phyloP scores from a whole-genome alignment of 148 eudicot genomes.

The Cornus controversa region DNA sequence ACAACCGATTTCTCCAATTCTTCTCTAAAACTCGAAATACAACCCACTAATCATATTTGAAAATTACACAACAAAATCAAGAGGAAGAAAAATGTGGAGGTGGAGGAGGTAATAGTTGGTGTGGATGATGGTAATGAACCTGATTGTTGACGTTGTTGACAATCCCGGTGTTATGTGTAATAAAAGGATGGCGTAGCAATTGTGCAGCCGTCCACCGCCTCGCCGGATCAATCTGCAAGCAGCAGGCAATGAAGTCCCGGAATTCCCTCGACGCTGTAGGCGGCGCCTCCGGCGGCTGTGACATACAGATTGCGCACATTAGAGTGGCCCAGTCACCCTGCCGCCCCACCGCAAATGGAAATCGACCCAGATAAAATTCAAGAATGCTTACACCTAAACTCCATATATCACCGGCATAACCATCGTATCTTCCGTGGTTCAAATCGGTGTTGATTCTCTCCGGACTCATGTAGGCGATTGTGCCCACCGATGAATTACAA shows the following conservation, averaged over 20 bases:
- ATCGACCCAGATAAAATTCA: constrained; percentile 70
- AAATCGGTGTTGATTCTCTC: constrained; percentile 82
- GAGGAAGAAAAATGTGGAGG: constrained; percentile 39
- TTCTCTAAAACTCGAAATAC: neutral
- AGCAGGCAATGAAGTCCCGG: constrained; percentile 65
- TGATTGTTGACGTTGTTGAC: constrained; percentile 21
- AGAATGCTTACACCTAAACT: constrained; percentile 77
- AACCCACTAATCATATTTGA: neutral
- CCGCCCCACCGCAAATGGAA: constrained; percentile 66
- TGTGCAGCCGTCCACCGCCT: constrained; percentile 61
- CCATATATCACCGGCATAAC: constrained; percentile 88
- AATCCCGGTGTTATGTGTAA: constrained; percentile 26
- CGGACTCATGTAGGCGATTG: constrained; percentile 89
- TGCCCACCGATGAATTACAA: constrained; percentile 78
- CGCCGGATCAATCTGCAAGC: constrained; percentile 75
- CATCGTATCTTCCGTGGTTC: constrained; percentile 74
- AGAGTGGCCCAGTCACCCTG: constrained; percentile 85
- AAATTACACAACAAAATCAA: constrained; percentile 24
- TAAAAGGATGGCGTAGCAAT: constrained; percentile 63
- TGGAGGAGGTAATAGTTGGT: constrained; percentile 59
- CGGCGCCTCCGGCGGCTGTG: constrained; percentile 76
- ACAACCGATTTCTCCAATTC: neutral
- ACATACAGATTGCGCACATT: constrained; percentile 79
- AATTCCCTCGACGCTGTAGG: constrained; percentile 59
- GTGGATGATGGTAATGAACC: constrained; percentile 38